These are phyloP conservation scores for Escovopsis sp. DNA, from an alignment of 2,329 filamentous ascomycete species.

Conservation along the genomic window DNA sequence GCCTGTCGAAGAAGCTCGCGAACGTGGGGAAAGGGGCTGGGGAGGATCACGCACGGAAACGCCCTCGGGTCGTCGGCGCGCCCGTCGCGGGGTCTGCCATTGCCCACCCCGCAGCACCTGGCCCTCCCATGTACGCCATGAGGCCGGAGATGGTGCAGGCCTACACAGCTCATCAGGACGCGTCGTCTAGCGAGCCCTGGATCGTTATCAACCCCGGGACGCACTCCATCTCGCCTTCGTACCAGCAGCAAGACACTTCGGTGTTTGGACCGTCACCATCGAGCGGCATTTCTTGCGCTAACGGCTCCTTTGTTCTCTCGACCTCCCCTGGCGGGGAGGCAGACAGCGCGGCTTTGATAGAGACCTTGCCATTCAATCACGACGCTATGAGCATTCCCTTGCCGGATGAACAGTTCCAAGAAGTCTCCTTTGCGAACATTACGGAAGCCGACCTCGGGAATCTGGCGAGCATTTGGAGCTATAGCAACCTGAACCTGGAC, in stretches of 20 bases:
- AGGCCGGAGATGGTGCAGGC: neutral
- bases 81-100: neutral
- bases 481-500: slow-evolving; percentile 18
- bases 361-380: slow-evolving; percentile 3
- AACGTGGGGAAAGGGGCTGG: neutral
- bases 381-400: slow-evolving; percentile 5
- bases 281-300: neutral
- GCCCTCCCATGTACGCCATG: neutral
- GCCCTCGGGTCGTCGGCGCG: neutral
- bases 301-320: slow-evolving; percentile 1
- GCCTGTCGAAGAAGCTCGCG: slow-evolving; percentile 13
- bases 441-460: slow-evolving; percentile 20
- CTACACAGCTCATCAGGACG: neutral
- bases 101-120: neutral
- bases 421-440: slow-evolving; percentile 13
- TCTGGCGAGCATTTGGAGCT: slow-evolving; percentile 20
- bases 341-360: neutral
- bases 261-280: neutral
- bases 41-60: slow-evolving; percentile 7
- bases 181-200: neutral
- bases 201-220: neutral
- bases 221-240: neutral
- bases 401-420: slow-evolving; percentile 5
- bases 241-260: neutral
- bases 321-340: neutral